These are phyloP conservation scores for Neurospora discreta DNA, from an alignment of 495 filamentous ascomycete genomes.

Conservation along the genomic window DNA sequence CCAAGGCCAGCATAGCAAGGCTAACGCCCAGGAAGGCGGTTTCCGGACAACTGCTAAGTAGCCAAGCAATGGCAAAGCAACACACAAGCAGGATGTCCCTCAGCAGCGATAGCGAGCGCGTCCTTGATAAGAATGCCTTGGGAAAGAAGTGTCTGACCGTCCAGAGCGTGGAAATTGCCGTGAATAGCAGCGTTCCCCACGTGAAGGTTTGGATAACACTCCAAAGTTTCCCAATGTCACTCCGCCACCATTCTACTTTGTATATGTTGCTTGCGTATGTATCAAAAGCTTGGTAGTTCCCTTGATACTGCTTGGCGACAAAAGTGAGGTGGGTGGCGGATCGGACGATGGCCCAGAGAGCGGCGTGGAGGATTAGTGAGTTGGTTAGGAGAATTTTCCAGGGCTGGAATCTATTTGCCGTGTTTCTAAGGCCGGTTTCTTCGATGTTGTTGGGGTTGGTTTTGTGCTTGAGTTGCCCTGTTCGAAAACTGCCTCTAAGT, in stretches of 20 bases:
- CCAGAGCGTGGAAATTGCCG: not conserved
- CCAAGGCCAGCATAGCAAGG: not conserved
- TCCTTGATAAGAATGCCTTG: not conserved
- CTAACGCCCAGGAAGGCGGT: not conserved
- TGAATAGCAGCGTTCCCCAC: not conserved
- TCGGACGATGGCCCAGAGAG: not conserved
- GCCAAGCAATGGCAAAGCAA: not conserved
- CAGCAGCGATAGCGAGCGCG: not conserved
- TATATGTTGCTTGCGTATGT: too few species aligned
- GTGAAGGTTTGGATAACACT: not conserved
- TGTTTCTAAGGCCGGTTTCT: not conserved
- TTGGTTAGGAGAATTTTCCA: not conserved
- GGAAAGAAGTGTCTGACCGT: not conserved
- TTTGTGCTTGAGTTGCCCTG: not conserved
- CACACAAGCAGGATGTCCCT: not conserved
- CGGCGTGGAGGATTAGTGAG: not conserved
- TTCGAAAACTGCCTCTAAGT: too few species aligned
- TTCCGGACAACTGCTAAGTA: not conserved
- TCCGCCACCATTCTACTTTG: too few species aligned
- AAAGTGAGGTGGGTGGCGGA: not conserved
- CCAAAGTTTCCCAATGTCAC: rapidly evolving
- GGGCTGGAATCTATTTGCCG: not conserved
- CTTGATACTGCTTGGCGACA: not conserved
- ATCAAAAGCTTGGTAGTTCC: too few species aligned
- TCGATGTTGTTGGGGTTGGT: not conserved